These are phyloP conservation scores for Antarctomyces pellizariae DNA, from an alignment of 495 filamentous ascomycete genomes.

Conservation along the genomic window DNA sequence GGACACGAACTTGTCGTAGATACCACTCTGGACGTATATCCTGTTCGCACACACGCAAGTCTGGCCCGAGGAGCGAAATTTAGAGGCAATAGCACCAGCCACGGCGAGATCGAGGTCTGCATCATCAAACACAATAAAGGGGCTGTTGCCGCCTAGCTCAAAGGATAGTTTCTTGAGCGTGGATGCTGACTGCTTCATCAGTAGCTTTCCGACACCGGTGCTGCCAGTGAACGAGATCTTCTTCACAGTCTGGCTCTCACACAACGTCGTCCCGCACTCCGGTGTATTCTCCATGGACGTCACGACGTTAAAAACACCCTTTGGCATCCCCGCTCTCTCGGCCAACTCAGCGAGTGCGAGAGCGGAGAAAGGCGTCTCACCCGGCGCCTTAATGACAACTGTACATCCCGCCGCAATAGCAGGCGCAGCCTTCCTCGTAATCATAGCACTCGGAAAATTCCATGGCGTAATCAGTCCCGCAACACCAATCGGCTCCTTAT, in stretches of 20 bases:
- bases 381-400: slow-evolving; percentile 62
- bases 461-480: slow-evolving; percentile 90
- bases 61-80: slow-evolving; percentile 75
- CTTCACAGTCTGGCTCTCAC: slow-evolving; percentile 43
- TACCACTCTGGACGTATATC: slow-evolving; percentile 55
- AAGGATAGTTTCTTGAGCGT: slow-evolving; percentile 75
- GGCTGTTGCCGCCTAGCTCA: slow-evolving; percentile 77
- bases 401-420: slow-evolving; percentile 71
- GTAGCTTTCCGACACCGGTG: slow-evolving; percentile 63
- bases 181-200: slow-evolving; percentile 60
- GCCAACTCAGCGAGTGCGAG: slow-evolving; percentile 67
- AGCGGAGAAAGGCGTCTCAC: slow-evolving; percentile 68
- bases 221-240: slow-evolving; percentile 85
- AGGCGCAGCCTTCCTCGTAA: slow-evolving; percentile 69
- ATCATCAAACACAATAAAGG: slow-evolving; percentile 87
- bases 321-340: slow-evolving; percentile 61
- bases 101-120: slow-evolving; percentile 63
- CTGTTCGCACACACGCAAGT: slow-evolving; percentile 84
- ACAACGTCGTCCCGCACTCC: slow-evolving; percentile 46
- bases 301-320: slow-evolving; percentile 65
- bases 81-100: slow-evolving; percentile 46
- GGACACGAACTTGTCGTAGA: slow-evolving; percentile 54
- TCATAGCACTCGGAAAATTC: slow-evolving; percentile 92
- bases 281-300: slow-evolving; percentile 49
- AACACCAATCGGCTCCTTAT: slow-evolving; percentile 79